Evolutionary conservation across 805 yeast species (phyloP).

Genomic region (Wickerhamomyces silvicola): DNA sequence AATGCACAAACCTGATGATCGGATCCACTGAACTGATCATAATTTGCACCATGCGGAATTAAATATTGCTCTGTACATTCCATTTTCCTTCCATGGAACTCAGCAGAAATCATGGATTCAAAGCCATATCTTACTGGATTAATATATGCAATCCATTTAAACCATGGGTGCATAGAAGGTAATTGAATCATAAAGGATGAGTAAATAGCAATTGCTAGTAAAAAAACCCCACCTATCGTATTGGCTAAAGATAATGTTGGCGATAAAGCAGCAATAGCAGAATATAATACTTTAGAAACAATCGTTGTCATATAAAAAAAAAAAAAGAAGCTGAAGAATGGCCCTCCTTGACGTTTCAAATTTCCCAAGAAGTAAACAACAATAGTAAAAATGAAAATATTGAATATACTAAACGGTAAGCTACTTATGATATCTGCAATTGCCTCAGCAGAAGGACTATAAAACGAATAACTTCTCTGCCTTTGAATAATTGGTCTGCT

Average conservation of each 20-base stretch:
- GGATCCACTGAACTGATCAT: conserved; percentile 29
- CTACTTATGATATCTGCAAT: conserved; percentile 52
- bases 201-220: conserved; percentile 46
- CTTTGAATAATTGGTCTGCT: conserved; percentile 56
- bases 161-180: conserved; percentile 62
- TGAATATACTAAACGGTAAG: conserved; percentile 50
- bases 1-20: conserved; percentile 46
- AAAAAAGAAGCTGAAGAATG: conserved; percentile 36
- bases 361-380: conserved; percentile 51
- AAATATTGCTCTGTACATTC: conserved; percentile 37
- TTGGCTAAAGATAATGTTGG: conserved; percentile 49
- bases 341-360: conserved; percentile 40
- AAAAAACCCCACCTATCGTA: conserved; percentile 46
- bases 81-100: conserved; percentile 50
- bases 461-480: conserved; percentile 64
- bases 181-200: conserved; percentile 59
- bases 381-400: conserved; percentile 38
- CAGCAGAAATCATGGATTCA: conserved; percentile 59
- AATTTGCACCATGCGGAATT: conserved; percentile 55
- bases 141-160: conserved; percentile 53
- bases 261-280: conserved; percentile 42
- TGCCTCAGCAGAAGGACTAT: conserved; percentile 69
- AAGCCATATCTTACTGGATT: conserved; percentile 51
- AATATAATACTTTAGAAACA: conserved; percentile 42
- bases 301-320: conserved; percentile 37